Evolutionary conservation across 805 yeast genomes (phyloP), one percentile per base, ranked within the genome.

Genomic region (Myxozyma neotropica): DNA sequence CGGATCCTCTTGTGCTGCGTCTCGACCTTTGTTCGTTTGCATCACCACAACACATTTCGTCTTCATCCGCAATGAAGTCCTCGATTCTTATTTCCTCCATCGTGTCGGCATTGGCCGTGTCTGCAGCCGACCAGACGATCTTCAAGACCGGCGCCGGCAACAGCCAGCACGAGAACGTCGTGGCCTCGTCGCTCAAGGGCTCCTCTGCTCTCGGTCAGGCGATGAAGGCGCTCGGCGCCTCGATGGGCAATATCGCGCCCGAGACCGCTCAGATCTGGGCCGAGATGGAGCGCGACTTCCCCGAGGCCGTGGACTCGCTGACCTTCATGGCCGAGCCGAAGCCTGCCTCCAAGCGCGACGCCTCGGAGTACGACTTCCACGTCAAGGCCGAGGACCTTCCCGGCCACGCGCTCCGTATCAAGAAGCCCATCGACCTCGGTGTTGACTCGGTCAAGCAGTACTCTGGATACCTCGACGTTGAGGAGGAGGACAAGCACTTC

Each of bases 401-500:
- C 15, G 74, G 77, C 71, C 80, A 86, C 73, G 75, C 81, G 61
- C 77, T 88, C 74, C 83, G 93, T 71, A 82, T 84, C 67, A 81
- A 81, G 74, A 76, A 81, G 64, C 96, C 96, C 13, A 78, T 80
- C 63, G 78, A 75, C 39, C 80, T 92, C 66, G 96, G 95, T 17
- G 76, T 92, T 58, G 97, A 93, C 75, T 74, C 79, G 4, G 96
- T 89, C 51, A 83, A 86, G 59, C 93, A 87, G 73, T 84, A 84
- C 69, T 78, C 88, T 21, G 94, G 94, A 38, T 87, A 87, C 71
- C 75, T 87, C 67, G 88, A 85, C 69, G 83, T 85, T 46, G 86
- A 84, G 60, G 89, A 86, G 52, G 89, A 85, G 67, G 97, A 89
- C 66, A 92, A 91, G 76, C 95, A 89, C 74, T 86, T 92, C 73